Evolutionary conservation across 257 asterid genomes (phyloP).

Genomic region (Lycium ferocissimum): DNA sequence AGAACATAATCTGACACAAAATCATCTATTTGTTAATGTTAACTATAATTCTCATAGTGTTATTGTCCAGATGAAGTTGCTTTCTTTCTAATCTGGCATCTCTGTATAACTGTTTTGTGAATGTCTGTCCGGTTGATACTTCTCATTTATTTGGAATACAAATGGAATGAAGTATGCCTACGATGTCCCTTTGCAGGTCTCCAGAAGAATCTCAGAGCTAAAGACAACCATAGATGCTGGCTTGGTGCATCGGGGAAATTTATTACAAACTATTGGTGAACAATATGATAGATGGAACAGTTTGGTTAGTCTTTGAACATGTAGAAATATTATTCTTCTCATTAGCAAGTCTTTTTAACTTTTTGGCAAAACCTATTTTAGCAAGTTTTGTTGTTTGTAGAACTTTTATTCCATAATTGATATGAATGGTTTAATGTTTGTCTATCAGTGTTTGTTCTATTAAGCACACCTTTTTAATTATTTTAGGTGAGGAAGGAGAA

Average conservation of each 20-base stretch:
- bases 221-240: constrained; percentile 96
- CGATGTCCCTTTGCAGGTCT: constrained; percentile 62
- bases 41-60: neutral
- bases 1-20: neutral
- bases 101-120: neutral
- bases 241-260: constrained; percentile 80
- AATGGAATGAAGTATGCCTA: neutral
- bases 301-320: constrained; percentile 59
- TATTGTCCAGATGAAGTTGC: neutral
- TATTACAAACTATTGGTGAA: constrained; percentile 78
- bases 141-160: neutral
- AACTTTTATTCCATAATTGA: constrained; percentile 1
- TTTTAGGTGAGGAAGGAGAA: constrained; percentile 88
- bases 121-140: constrained; percentile 1
- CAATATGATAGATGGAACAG: constrained; percentile 86
- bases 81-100: constrained; percentile 15
- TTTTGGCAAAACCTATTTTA: constrained; percentile 3
- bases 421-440: constrained; percentile 10
- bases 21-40: neutral
- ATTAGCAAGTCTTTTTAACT: neutral
- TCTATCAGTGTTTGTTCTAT: constrained; percentile 9
- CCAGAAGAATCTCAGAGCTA: constrained; percentile 82
- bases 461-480: neutral
- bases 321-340: neutral
- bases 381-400: constrained; percentile 22